A percentile compares a stretch with the other conserved stretches of the same genome.
Conservation (phyloP, 495 filamentous ascomycete genomes). For the Tricharina praecox region DNA sequence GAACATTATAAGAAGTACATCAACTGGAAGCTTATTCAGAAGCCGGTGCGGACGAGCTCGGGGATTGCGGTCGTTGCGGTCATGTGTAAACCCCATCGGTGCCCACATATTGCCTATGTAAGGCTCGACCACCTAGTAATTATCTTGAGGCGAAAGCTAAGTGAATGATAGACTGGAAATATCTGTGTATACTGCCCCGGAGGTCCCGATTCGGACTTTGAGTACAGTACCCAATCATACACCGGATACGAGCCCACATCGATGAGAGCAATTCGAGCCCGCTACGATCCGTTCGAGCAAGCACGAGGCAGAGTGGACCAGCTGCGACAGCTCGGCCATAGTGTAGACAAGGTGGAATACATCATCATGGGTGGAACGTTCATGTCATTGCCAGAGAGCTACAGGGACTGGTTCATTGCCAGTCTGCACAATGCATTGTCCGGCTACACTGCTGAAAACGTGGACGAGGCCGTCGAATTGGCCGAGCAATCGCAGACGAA, state of each 20-base stretch:
- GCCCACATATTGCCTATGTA: slow-evolving; percentile 80
- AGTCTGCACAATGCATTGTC: slow-evolving; percentile 91
- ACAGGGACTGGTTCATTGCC: slow-evolving; percentile 81
- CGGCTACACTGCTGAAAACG: slow-evolving; percentile 76
- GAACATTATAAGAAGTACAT: slow-evolving; percentile 99
- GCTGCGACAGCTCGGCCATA: slow-evolving; percentile 84
- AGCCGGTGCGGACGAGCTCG: slow-evolving; percentile 91
- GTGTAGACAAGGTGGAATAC: slow-evolving; percentile 97
- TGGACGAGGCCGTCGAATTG: slow-evolving; percentile 75
- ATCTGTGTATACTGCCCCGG: slow-evolving; percentile 98
- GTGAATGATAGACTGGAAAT: slow-evolving; percentile 53
- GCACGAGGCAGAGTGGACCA: slow-evolving; percentile 90
- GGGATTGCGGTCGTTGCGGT: slow-evolving; percentile 98
- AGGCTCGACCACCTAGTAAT: background rate
- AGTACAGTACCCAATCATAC: slow-evolving; percentile 96
- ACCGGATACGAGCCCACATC: slow-evolving; percentile 96
- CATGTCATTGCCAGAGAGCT: slow-evolving; percentile 81
- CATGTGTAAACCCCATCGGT: slow-evolving; percentile 98
- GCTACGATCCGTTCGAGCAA: slow-evolving; percentile 97
- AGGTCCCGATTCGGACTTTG: slow-evolving; percentile 92
- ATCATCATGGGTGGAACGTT: slow-evolving; percentile 99
- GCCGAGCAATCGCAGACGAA: slow-evolving; percentile 36
- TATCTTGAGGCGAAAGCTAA: too few relatives aligned
- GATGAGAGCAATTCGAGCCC: slow-evolving; percentile 92
- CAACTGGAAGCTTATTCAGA: slow-evolving; percentile 82